phyloP scores from a whole-genome alignment of 208 protist genomes.

The Wallacemonas sp. region DNA sequence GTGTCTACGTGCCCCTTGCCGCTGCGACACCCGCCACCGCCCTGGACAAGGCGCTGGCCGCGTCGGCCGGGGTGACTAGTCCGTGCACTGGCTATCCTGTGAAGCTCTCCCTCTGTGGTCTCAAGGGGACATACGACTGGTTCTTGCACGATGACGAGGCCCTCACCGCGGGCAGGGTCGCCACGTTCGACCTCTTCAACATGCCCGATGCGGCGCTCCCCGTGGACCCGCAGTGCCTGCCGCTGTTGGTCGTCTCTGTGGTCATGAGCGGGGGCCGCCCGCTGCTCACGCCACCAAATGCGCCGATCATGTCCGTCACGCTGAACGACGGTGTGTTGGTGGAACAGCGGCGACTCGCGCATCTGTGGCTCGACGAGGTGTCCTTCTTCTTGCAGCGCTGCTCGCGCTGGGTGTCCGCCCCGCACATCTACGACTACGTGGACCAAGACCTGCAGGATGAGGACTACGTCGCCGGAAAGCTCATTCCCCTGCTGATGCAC shows the following conservation, averaged over 20 bases:
- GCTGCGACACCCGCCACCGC: too few relatives aligned
- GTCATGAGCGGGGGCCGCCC: constrained; percentile 76
- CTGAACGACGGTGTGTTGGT: constrained; percentile 82
- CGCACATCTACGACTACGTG: constrained; percentile 87
- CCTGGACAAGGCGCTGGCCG: not conserved
- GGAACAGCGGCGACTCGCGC: constrained; percentile 78
- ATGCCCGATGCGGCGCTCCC: constrained; percentile 86
- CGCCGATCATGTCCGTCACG: constrained; percentile 74
- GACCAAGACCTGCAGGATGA: constrained; percentile 83
- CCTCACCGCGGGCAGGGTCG: constrained; percentile 50
- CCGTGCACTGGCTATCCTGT: constrained; percentile 41
- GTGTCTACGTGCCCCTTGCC: not conserved
- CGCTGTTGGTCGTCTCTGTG: constrained; percentile 73
- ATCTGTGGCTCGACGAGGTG: constrained; percentile 89
- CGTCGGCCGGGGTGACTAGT: too few relatives aligned
- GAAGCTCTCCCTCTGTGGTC: constrained; percentile 80
- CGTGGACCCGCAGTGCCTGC: constrained; percentile 59
- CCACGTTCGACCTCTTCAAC: constrained; percentile 70
- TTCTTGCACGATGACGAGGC: constrained; percentile 91
- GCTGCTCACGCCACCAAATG: constrained; percentile 85
- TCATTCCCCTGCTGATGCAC: constrained; percentile 73
- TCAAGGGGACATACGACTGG: constrained; percentile 89
- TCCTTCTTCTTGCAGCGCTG: constrained; percentile 88
- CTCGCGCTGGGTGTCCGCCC: constrained; percentile 59
- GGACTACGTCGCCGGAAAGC: constrained; percentile 55